Conservation (phyloP, 768 basidiomycete genomes). For the Suillus bovinus region DNA sequence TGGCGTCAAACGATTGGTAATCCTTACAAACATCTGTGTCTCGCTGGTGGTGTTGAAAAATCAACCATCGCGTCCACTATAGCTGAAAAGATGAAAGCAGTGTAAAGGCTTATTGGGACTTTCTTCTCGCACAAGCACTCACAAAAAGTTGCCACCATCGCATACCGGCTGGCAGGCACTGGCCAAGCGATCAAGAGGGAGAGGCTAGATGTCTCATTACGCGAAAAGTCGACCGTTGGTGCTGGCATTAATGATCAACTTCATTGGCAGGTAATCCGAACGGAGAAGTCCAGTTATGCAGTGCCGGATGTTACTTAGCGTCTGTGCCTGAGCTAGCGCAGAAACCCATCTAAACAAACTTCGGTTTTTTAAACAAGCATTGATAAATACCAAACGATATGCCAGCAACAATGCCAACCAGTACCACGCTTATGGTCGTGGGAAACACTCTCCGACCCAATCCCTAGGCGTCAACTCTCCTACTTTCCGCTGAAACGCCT, state of each 20-base stretch:
- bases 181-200: slow-evolving; percentile 13
- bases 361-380: too few species aligned
- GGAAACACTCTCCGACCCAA: slow-evolving; percentile 66
- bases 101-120: slow-evolving; percentile 15
- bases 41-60: not conserved
- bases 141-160: slow-evolving; percentile 7
- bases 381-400: not conserved
- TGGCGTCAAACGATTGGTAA: too few species aligned
- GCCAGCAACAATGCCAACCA: not conserved
- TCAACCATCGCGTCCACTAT: not conserved
- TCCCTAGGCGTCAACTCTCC: slow-evolving; percentile 64
- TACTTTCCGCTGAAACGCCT: slow-evolving; percentile 62
- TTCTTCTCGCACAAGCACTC: slow-evolving; percentile 19
- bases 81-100: not conserved
- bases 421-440: slow-evolving; percentile 12
- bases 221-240: not conserved
- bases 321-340: too few species aligned
- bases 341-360: too few species aligned
- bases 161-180: slow-evolving; percentile 19
- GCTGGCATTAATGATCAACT: not conserved
- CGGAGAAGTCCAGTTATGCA: too few species aligned
- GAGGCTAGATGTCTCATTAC: not conserved
- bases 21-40: not conserved
- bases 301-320: too few species aligned
- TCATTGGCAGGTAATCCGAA: not conserved